A percentile compares a stretch with the other conserved stretches of the same genome.
Conservation (phyloP, 1,284 basidiomycete species). For the Termitomyces sp. region DNA sequence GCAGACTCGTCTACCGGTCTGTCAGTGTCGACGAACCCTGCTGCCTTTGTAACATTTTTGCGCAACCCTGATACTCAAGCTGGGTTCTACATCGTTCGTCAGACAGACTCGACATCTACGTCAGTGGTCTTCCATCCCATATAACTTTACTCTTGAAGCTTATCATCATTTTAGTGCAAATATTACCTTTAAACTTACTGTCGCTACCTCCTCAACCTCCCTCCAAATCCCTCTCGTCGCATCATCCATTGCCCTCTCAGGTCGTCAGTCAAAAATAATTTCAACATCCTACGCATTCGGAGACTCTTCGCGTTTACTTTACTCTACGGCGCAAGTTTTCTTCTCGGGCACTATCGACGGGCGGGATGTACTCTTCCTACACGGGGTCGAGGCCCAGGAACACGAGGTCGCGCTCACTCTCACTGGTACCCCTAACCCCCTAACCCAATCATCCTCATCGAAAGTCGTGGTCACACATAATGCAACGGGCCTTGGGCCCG, state of each 20-base stretch:
- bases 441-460: slow-evolving; percentile 24
- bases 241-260: slow-evolving; percentile 51
- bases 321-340: slow-evolving; percentile 63
- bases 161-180: slow-evolving; percentile 33
- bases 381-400: slow-evolving; percentile 54
- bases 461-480: slow-evolving; percentile 28
- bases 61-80: slow-evolving; percentile 60
- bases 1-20: slow-evolving; percentile 54
- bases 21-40: slow-evolving; percentile 42
- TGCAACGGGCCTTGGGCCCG: slow-evolving; percentile 10
- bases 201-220: slow-evolving; percentile 38
- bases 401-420: slow-evolving; percentile 53
- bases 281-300: slow-evolving; percentile 68
- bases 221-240: slow-evolving; percentile 52
- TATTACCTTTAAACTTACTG: slow-evolving; percentile 51
- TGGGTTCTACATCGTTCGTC: slow-evolving; percentile 68
- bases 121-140: slow-evolving; percentile 30
- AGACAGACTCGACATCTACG: slow-evolving; percentile 62
- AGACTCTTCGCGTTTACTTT: slow-evolving; percentile 43
- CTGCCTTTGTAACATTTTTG: slow-evolving; percentile 58
- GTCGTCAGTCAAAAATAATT: slow-evolving; percentile 67
- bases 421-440: slow-evolving; percentile 39
- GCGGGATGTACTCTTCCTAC: slow-evolving; percentile 66
- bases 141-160: not conserved
- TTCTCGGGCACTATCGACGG: slow-evolving; percentile 64